Evolutionary conservation across 768 basidiomycete species (phyloP), one percentile per base, ranked within the genome.

Genomic region (Postia placenta): DNA sequence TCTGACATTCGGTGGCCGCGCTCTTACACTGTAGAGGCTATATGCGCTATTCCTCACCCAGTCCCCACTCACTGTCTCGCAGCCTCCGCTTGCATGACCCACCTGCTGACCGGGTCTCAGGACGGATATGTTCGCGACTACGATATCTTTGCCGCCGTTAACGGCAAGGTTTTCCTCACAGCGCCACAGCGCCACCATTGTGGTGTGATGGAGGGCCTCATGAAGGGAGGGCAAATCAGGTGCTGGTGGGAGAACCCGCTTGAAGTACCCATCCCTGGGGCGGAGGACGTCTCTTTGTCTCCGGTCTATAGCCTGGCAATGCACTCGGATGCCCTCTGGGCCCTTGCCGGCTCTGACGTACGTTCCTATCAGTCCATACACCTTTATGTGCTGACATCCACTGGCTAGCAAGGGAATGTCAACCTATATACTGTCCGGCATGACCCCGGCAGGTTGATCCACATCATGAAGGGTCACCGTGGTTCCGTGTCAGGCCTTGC

Each of bases 61-160:
- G 81, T 80, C 3, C 83, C 92, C 3, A 92, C 89, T 0, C 89
- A 96, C 66, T 76, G 87, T n/a, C 78, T 97, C 11, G 87, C 92
- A 9, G 74, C 87, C 3, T 92, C 92, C 0, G 67, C 79, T 23
- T 95, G 93, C 67, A 81, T 94, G 78, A 81, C 87, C 17, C 90
- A 93, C 62, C 72, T 96, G 19, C 66, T 95, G 26, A 94, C 94
- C 12, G 93, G 93, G 28, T 90, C 88, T 11, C 87, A 95, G 56
- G 93, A 97, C 63, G 94, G 93, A 7, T 93, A 91, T 56, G 86
- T 97, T 38, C 81, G 93, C 30, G 79, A 90, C 69, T 97, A 94
- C 68, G 92, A 97, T 64, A 79, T 95, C 42, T 96, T 91, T 67
- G 64, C 85, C 35, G 82, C 88, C 33, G 85, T 92, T 35, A 97